Percentiles rank a stretch among this genome's conserved stretches.
Conservation (phyloP, 495 filamentous ascomycete species). For the Penicillium herquei region DNA sequence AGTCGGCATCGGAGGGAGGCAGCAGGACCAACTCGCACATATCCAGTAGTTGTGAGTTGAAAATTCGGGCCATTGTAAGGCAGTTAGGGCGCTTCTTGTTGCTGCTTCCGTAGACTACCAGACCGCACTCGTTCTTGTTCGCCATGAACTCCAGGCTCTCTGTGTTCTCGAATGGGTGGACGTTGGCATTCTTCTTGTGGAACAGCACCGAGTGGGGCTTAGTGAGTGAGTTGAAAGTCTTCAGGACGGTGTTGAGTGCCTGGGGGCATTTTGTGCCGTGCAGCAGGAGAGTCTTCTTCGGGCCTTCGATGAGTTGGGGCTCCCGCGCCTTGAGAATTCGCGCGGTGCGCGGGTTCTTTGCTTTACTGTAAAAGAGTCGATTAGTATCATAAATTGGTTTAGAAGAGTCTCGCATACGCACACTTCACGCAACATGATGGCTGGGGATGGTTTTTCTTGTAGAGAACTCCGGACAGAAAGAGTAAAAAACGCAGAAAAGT, state of each 20-base stretch:
- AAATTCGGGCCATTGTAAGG: slow-evolving; percentile 79
- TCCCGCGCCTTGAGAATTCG: slow-evolving; percentile 86
- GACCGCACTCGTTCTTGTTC: slow-evolving; percentile 87
- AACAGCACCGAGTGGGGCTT: slow-evolving; percentile 79
- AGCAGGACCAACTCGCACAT: slow-evolving; percentile 88
- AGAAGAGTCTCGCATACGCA: slow-evolving; percentile 18
- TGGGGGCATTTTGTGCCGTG: slow-evolving; percentile 78
- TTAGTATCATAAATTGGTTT: not conserved
- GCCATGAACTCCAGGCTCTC: slow-evolving; percentile 87
- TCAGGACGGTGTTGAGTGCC: slow-evolving; percentile 73
- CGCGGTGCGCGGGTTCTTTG: slow-evolving; percentile 90
- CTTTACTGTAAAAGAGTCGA: slow-evolving; percentile 58
- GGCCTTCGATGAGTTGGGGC: slow-evolving; percentile 83
- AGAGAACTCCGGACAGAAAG: slow-evolving; percentile 9
- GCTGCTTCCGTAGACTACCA: slow-evolving; percentile 76
- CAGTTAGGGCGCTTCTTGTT: slow-evolving; percentile 93
- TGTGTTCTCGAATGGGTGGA: slow-evolving; percentile 91
- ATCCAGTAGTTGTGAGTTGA: slow-evolving; percentile 81
- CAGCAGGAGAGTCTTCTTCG: slow-evolving; percentile 83
- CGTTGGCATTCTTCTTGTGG: slow-evolving; percentile 84
- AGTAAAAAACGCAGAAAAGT: slow-evolving; percentile 33
- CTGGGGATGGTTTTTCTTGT: slow-evolving; percentile 10
- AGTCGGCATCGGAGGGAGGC: slow-evolving; percentile 56
- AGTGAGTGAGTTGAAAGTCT: slow-evolving; percentile 78
- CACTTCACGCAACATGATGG: slow-evolving; percentile 40